Base-by-base conservation (phyloP, 2,329 filamentous ascomycete species). In the Fusarium sp. region DNA sequence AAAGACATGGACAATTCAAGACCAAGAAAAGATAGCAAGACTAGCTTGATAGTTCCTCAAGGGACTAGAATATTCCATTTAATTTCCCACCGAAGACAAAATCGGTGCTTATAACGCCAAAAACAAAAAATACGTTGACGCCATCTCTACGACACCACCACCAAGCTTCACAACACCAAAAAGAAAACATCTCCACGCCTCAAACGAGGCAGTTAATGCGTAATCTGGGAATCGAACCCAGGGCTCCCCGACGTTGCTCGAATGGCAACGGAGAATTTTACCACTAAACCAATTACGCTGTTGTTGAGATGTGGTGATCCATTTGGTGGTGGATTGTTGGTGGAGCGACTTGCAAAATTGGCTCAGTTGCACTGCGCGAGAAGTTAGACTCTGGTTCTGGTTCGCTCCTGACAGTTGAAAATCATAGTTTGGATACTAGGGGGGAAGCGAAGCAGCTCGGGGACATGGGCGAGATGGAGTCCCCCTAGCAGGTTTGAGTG, bases 261-360 rank as follows among this genome's bases (percentile, higher is more conserved):
- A 3, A 52, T 52, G 48, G 48, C 48, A 52, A 52, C 48, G 48
- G 48, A 52, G 48, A 31, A 52, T 52, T 52, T 52, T 52, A 52
- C 48, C 48, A 31, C 48, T 52, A 52, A 52, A 52, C 48, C 48
- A 52, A 52, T 52, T 52, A 52, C 48, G 48, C 48, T 11, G 24
- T 13, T 52, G 27, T 31, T 14, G 18, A 13, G 10, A 13, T 52
- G 27, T 14, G 2, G 45, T 27, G 48, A 31, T 52, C 48, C 24
- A 52, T 52, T n/a, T 5, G 27, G 11, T 52, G 27, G 27, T 52
- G 48, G 48, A 20, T 31, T 29, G 22, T 48, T 52, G 16, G 18
- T 20, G 18, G 27, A 52, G 18, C 10, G 27, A 13, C 3, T 8
- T 20, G 27, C 48, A 52, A 52, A 20, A 14, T 14, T 6, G 27